Percentiles rank a stretch among this genome's conserved stretches.
Evolutionary conservation across 2,329 filamentous ascomycete species (phyloP).

Genomic region (Monosporascus sp.): DNA sequence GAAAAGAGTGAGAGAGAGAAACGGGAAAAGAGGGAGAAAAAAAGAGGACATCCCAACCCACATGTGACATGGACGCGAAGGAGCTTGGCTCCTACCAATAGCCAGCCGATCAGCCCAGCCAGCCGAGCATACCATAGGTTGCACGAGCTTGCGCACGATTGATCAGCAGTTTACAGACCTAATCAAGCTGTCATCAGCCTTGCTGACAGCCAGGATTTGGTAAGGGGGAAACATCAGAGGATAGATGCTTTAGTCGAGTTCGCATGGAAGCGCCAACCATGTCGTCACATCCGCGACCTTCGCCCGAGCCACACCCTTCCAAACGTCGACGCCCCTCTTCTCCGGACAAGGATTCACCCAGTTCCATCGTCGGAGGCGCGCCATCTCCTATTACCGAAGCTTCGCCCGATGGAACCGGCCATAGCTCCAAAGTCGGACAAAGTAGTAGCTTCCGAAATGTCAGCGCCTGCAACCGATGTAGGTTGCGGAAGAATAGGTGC

Average conservation of each 20-base stretch:
- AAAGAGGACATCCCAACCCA: background rate
- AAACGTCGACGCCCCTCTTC: constrained; percentile 55
- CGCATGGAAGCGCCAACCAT: constrained; percentile 23
- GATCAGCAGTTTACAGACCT: background rate
- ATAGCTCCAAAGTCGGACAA: constrained; percentile 44
- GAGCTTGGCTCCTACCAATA: background rate
- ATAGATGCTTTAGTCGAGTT: too few relatives aligned
- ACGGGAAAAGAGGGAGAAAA: background rate
- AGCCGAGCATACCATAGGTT: background rate
- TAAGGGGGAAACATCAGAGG: background rate
- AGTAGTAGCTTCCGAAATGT: constrained; percentile 76
- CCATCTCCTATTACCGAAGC: constrained; percentile 25
- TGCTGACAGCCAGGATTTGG: background rate
- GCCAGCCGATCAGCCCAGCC: background rate
- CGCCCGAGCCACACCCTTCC: constrained; percentile 44
- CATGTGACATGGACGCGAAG: background rate
- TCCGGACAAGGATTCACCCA: constrained; percentile 38
- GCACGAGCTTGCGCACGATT: background rate
- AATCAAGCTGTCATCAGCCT: background rate
- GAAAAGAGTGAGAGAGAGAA: background rate
- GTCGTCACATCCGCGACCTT: constrained; percentile 43
- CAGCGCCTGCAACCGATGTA: constrained; percentile 89
- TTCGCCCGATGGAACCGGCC: constrained; percentile 22
- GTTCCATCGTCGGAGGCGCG: constrained; percentile 33
- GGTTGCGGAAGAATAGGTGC: constrained; percentile 88